Conservation (phyloP, 2,329 filamentous ascomycete genomes). For the Xylaria sp. region DNA sequence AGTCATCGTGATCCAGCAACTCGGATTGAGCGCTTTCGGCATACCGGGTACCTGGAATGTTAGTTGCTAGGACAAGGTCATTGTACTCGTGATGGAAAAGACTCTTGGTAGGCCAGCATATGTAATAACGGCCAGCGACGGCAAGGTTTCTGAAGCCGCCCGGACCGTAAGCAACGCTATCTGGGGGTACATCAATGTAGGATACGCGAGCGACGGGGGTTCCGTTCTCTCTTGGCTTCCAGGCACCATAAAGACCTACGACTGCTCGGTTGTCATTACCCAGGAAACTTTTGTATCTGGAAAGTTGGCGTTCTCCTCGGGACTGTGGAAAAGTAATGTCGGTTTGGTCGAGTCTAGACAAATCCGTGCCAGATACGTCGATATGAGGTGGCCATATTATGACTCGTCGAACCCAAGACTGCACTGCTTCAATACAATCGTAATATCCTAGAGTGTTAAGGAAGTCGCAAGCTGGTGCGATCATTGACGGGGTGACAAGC, state of each 20-base stretch:
- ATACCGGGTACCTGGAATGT: not conserved
- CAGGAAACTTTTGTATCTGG: not conserved
- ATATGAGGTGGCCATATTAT: slow-evolving; percentile 19
- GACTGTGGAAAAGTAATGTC: not conserved
- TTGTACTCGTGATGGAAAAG: not conserved
- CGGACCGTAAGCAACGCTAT: slow-evolving; percentile 7
- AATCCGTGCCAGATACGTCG: not conserved
- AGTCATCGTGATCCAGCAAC: no score
- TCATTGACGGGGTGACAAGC: slow-evolving; percentile 4
- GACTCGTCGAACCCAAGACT: not conserved
- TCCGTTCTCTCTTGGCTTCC: slow-evolving; percentile 3
- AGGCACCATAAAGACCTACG: slow-evolving; percentile 2
- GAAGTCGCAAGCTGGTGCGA: slow-evolving; percentile 21
- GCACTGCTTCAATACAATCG: not conserved
- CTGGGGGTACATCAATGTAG: slow-evolving; percentile 7
- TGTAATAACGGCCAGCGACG: slow-evolving; percentile 6
- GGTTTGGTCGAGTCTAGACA: not conserved
- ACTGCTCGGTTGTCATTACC: slow-evolving; percentile 7
- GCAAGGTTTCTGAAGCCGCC: not conserved
- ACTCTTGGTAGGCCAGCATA: slow-evolving; percentile 6
- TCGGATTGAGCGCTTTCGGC: no score
- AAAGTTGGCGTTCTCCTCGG: not conserved
- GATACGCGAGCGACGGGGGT: slow-evolving; percentile 12
- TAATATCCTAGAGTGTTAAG: slow-evolving; percentile 7
- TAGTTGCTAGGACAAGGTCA: slow-evolving; percentile 15